A percentile compares a stretch with the other conserved stretches of the same genome.
phyloP scores from a whole-genome alignment of 1,139 yeast species.

The Fermentozyma sake region DNA sequence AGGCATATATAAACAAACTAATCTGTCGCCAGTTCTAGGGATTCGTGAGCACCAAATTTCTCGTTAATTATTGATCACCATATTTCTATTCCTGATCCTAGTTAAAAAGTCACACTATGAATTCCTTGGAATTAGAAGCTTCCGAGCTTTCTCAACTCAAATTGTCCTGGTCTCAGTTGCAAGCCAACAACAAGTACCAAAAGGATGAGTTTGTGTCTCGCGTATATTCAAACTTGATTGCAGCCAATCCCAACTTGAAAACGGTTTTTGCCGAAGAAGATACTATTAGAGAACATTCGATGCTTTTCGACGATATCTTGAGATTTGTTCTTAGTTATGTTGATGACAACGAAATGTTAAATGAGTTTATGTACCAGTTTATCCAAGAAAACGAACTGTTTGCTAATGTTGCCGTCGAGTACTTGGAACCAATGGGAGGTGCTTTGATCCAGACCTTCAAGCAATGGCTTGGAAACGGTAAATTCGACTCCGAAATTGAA shows the following conservation, averaged over 20 bases:
- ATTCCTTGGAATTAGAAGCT: constrained; percentile 2
- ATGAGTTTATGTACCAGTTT: constrained; percentile 33
- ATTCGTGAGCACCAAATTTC: constrained; percentile 1
- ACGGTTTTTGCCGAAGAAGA: constrained; percentile 21
- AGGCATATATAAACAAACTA: constrained; percentile 2
- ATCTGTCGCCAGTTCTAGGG: not conserved
- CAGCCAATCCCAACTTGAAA: constrained; percentile 25
- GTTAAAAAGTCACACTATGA: constrained; percentile 1
- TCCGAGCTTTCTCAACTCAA: constrained; percentile 16
- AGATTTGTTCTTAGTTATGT: constrained; percentile 29
- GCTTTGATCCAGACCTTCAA: constrained; percentile 37
- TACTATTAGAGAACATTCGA: constrained; percentile 26
- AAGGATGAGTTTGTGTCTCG: constrained; percentile 25
- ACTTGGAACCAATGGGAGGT: constrained; percentile 43
- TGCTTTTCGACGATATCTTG: constrained; percentile 35
- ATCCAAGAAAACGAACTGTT: constrained; percentile 29
- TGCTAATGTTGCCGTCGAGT: constrained; percentile 21
- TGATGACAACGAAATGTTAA: constrained; percentile 24
- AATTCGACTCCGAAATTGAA: constrained; percentile 32
- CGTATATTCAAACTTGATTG: constrained; percentile 32
- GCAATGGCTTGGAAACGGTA: constrained; percentile 30
- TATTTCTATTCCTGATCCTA: too few relatives aligned
- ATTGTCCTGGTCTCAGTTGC: constrained; percentile 31
- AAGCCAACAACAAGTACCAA: constrained; percentile 25
- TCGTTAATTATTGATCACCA: not conserved